Evolutionary conservation across 768 basidiomycete genomes (phyloP), one percentile per base, ranked within the genome.

Genomic region (Naganishia antarctica): DNA sequence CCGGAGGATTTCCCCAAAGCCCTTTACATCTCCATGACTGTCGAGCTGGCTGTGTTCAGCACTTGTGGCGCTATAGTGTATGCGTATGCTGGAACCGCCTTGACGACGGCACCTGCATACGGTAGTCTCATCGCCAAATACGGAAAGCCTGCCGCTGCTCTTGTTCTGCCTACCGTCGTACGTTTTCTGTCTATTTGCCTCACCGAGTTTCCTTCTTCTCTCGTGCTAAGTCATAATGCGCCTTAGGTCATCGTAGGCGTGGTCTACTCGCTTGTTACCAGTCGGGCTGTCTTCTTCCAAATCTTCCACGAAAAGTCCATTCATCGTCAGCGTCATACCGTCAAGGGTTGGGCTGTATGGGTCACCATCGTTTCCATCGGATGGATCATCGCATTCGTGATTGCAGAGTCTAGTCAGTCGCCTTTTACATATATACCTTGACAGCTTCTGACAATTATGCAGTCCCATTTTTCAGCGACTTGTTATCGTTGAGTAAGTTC

Each of bases 1-100:
- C 70, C 70, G 1, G 65, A 70, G 21, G 70, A 70, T 41, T 71
- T 71, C 66, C 69, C 69, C 25, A 71, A 70, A 37, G 70, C 70
- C 1, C 67, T 71, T 9, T 71, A 71, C 65, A 32, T 63, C n/a
- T 70, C 65, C 3, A 71, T 71, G 70, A n/a, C 66, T 8, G 59
- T 61, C 40, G 70, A 71, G 50, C 45, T 71, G 44, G 12, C 70
- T 9, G 29, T 71, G 8, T 71, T 71, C 61, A 68, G 66, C 23
- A 65, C 67, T n/a, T 61, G 60, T 34, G 70, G 70, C 45, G 69
- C 69, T 6, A 63, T 71, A 34, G 67, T 71, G 2, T 70, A 68
- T 59, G 44, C 61, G 0, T 46, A 69, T 60, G 58, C 69, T 29
- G 70, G 70, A 15, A 60, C 64, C 8, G 64, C 18, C 12, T 47